phyloP scores from a whole-genome alignment of 1,284 basidiomycete genomes.

The Amylostereum areolatum region DNA sequence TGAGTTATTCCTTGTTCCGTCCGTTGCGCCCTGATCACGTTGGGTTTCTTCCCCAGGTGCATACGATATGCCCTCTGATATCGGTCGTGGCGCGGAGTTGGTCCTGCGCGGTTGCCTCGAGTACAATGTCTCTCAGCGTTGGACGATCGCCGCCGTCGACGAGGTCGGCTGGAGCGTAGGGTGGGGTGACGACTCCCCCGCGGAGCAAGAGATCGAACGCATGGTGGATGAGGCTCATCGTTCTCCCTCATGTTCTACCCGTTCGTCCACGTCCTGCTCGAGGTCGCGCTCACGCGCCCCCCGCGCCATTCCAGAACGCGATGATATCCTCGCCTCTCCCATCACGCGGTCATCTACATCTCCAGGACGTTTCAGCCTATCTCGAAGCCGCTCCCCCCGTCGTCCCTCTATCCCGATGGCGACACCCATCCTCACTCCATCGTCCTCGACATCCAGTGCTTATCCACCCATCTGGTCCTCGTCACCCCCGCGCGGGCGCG shows the following conservation, averaged over 20 bases:
- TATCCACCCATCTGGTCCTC: neutral
- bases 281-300: too few species aligned
- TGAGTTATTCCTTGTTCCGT: slow-evolving; percentile 27
- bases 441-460: slow-evolving; percentile 3
- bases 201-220: slow-evolving; percentile 8
- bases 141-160: slow-evolving; percentile 72
- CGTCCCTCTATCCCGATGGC: slow-evolving; percentile 17
- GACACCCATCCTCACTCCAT: neutral
- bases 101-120: slow-evolving; percentile 75
- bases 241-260: neutral
- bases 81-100: slow-evolving; percentile 66
- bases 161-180: slow-evolving; percentile 78
- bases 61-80: slow-evolving; percentile 49
- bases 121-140: slow-evolving; percentile 49
- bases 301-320: neutral
- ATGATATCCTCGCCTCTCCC: slow-evolving; percentile 1
- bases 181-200: slow-evolving; percentile 42
- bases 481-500: slow-evolving; percentile 28
- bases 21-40: slow-evolving; percentile 2
- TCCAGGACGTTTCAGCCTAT: too few species aligned
- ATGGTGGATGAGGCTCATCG: slow-evolving; percentile 9
- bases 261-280: neutral
- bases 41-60: slow-evolving; percentile 27
- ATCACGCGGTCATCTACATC: neutral
- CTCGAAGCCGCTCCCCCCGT: too few species aligned